phyloP scores from a whole-genome alignment of 2,329 filamentous ascomycete species.

The Aspergillus sp. region DNA sequence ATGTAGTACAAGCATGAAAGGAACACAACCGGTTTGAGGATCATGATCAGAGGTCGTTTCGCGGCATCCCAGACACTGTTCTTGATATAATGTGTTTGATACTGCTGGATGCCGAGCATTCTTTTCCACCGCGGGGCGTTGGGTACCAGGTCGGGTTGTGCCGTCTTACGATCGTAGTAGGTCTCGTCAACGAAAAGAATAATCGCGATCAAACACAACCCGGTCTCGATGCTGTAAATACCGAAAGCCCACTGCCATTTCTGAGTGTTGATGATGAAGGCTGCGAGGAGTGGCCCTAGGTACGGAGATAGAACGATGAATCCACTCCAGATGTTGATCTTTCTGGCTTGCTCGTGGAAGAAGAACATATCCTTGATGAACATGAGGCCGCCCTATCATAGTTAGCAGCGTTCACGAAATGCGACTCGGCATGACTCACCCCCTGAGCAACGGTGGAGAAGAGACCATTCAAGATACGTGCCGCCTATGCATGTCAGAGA shows the following conservation, averaged over 20 bases:
- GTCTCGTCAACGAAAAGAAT: slow-evolving; percentile 39
- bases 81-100: slow-evolving; percentile 24
- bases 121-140: slow-evolving; percentile 31
- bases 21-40: slow-evolving; percentile 40
- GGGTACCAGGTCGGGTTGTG: slow-evolving; percentile 19
- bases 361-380: slow-evolving; percentile 46
- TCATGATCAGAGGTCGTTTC: slow-evolving; percentile 36
- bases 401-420: not conserved
- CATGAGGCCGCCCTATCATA: slow-evolving; percentile 38
- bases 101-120: slow-evolving; percentile 37
- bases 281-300: slow-evolving; percentile 31
- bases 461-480: slow-evolving; percentile 46
- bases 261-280: slow-evolving; percentile 38
- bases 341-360: slow-evolving; percentile 40
- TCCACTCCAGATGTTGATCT: slow-evolving; percentile 40
- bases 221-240: slow-evolving; percentile 33
- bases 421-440: slow-evolving; percentile 17
- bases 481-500: slow-evolving; percentile 23
- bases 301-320: slow-evolving; percentile 37
- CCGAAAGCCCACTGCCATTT: slow-evolving; percentile 39
- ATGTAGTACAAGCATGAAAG: slow-evolving; percentile 38
- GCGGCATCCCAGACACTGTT: slow-evolving; percentile 34
- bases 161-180: slow-evolving; percentile 34
- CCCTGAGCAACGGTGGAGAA: slow-evolving; percentile 44
- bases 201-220: slow-evolving; percentile 31